Conservation (phyloP, 1,284 basidiomycete species). For the Golubevia sp. region DNA sequence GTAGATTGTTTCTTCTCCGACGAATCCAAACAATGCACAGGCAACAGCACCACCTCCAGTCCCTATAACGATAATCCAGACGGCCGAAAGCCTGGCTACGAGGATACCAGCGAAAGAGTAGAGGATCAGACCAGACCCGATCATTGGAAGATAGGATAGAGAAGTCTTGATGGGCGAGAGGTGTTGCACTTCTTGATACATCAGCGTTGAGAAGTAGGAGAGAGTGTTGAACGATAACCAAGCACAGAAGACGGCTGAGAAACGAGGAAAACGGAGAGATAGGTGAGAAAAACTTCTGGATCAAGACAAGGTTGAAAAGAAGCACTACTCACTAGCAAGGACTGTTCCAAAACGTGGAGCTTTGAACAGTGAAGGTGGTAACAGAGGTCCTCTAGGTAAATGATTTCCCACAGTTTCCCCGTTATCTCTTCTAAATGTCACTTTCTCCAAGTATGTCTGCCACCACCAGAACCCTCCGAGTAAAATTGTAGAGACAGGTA, state of each 20-base stretch:
- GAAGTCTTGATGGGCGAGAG: conserved; percentile 32
- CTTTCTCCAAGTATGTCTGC: too few species aligned
- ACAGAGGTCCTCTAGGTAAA: conserved; percentile 17
- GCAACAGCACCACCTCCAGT: conserved; percentile 19
- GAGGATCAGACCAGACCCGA: conserved; percentile 28
- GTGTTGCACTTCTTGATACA: conserved; percentile 43
- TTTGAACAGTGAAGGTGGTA: conserved; percentile 43
- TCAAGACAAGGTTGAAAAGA: too few species aligned
- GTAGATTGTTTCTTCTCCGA: conserved; percentile 20
- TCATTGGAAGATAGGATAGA: conserved; percentile 45
- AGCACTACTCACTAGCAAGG: conserved; percentile 7
- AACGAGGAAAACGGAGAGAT: background rate
- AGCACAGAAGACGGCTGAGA: conserved; percentile 30
- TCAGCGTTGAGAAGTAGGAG: conserved; percentile 26
- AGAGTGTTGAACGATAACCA: conserved; percentile 46
- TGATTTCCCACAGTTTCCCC: too few species aligned
- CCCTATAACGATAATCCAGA: conserved; percentile 37
- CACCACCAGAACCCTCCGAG: too few species aligned
- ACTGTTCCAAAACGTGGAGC: conserved; percentile 31
- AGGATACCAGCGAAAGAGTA: conserved; percentile 27
- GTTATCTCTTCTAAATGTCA: too few species aligned
- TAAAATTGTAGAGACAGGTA: too few species aligned
- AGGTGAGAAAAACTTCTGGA: too few species aligned
- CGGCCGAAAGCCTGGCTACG: conserved; percentile 20
- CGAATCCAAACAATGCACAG: conserved; percentile 18